Evolutionary conservation across 2,329 filamentous ascomycete genomes (phyloP).

Genomic region (Beauveria brongniartii): DNA sequence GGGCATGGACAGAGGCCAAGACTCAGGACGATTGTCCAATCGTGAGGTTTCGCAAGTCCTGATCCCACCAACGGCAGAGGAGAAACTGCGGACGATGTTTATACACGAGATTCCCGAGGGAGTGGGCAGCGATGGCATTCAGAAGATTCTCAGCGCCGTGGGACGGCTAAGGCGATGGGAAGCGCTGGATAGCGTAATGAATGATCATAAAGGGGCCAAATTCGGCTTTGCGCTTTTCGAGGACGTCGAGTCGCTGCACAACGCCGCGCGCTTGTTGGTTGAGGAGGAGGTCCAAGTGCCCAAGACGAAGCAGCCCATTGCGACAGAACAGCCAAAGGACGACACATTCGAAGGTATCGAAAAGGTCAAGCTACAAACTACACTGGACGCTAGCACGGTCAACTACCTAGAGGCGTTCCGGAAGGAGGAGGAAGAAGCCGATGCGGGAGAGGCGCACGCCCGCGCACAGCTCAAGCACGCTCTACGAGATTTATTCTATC

Average conservation of each 20-base stretch:
- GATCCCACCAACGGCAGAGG: conserved; percentile 77
- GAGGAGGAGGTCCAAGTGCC: conserved; percentile 79
- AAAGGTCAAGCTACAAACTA: conserved; percentile 62
- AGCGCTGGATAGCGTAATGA: conserved; percentile 49
- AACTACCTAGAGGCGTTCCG: conserved; percentile 82
- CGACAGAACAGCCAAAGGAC: conserved; percentile 34
- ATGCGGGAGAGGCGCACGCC: conserved; percentile 61
- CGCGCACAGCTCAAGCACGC: conserved; percentile 59
- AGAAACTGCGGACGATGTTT: conserved; percentile 86
- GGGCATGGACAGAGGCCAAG: conserved; percentile 57
- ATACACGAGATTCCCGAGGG: conserved; percentile 79
- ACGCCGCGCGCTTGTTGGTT: conserved; percentile 75
- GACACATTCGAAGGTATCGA: conserved; percentile 49
- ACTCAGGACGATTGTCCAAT: conserved; percentile 58
- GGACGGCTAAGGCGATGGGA: conserved; percentile 82
- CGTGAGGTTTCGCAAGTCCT: conserved; percentile 61
- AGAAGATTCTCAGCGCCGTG: conserved; percentile 68
- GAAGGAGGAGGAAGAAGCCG: conserved; percentile 51
- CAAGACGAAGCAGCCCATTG: conserved; percentile 59
- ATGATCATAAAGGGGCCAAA: conserved; percentile 70
- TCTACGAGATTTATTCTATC: conserved; percentile 65
- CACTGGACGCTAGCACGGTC: conserved; percentile 73
- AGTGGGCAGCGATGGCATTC: conserved; percentile 63
- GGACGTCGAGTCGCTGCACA: conserved; percentile 77
- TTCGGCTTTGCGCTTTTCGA: conserved; percentile 97